These are phyloP conservation scores for Annulohypoxylon nitens DNA, from an alignment of 495 filamentous ascomycete species.

Conservation along the genomic window DNA sequence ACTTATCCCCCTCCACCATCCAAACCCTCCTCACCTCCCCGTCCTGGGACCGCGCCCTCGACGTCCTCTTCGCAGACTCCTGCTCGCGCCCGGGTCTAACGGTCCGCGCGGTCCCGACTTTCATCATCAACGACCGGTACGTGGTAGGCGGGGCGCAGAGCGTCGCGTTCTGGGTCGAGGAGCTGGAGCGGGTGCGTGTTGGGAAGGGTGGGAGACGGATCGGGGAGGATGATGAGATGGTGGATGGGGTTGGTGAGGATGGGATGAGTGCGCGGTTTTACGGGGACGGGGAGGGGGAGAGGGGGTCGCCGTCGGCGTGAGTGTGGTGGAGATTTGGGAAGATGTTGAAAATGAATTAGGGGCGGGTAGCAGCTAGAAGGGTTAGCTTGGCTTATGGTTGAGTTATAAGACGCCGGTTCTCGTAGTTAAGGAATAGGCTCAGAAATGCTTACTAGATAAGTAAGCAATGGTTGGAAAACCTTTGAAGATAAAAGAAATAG, in stretches of 20 bases:
- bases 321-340: neutral
- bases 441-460: neutral
- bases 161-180: constrained; percentile 52
- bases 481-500: neutral
- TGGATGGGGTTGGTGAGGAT: neutral
- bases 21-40: constrained; percentile 70
- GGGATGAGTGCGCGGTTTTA: neutral
- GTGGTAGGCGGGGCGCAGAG: constrained; percentile 78
- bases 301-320: neutral
- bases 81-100: constrained; percentile 65
- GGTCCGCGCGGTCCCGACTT: constrained; percentile 82
- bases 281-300: neutral
- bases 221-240: neutral
- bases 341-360: neutral
- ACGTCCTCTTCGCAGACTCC: constrained; percentile 47
- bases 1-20: constrained; percentile 58
- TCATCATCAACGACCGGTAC: constrained; percentile 75
- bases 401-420: neutral
- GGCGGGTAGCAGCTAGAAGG: neutral
- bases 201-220: constrained; percentile 14
- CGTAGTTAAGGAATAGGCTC: neutral
- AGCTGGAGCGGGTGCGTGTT: constrained; percentile 58
- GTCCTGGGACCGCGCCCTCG: constrained; percentile 50
- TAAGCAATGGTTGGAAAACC: constrained; percentile 1
- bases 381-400: neutral